Conservation (phyloP, 768 basidiomycete genomes). For the Boletus rubescentipes region DNA sequence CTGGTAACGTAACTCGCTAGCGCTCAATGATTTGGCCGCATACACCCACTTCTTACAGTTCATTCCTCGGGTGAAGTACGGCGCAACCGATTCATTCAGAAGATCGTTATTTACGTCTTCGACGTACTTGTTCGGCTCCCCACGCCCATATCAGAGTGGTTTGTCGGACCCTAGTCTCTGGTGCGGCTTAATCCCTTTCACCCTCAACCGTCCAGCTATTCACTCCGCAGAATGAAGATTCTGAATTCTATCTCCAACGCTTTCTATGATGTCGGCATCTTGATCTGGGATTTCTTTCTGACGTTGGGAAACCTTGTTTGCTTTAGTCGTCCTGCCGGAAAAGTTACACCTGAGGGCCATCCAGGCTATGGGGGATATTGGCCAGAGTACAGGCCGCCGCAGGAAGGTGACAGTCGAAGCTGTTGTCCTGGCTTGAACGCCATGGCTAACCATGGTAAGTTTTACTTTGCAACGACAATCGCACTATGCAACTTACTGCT, state of each 20-base stretch:
- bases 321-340: constrained; percentile 40
- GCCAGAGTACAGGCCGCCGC: constrained; percentile 63
- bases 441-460: constrained; percentile 77
- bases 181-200: neutral
- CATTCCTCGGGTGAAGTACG: neutral
- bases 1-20: too few species aligned
- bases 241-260: constrained; percentile 9
- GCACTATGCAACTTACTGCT: neutral
- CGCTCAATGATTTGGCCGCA: too few species aligned
- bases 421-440: constrained; percentile 75
- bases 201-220: neutral
- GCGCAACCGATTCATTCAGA: neutral
- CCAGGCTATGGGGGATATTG: constrained; percentile 60
- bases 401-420: constrained; percentile 62
- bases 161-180: neutral
- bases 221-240: constrained; percentile 4
- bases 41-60: too few species aligned
- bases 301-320: constrained; percentile 14
- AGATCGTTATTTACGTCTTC: neutral
- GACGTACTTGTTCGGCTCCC: neutral
- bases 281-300: constrained; percentile 13
- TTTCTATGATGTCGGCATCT: neutral
- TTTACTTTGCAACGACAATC: constrained; percentile 42
- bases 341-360: constrained; percentile 51
- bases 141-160: neutral